Evolutionary conservation across 2,329 filamentous ascomycete genomes (phyloP), one percentile per base, ranked within the genome.

Genomic region (Cercospora zeae-maydis): DNA sequence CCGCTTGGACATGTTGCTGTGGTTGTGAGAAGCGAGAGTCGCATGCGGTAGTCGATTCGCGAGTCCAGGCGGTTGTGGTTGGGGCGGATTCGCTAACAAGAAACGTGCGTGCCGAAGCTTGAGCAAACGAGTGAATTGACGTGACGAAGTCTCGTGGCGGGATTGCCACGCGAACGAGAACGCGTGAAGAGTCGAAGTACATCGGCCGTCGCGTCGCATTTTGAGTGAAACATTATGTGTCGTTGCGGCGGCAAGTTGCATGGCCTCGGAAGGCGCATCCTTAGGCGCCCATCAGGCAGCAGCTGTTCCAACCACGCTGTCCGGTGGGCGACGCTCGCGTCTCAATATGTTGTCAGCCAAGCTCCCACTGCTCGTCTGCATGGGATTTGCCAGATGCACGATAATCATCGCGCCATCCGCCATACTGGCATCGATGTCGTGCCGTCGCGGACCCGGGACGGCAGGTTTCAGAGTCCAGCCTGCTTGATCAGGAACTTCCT

Each of bases 1-100:
- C 27, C 63, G 37, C 63, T 62, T 65, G 10, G 59, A 37, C 59
- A 62, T 65, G 24, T n/a, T 57, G 30, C 39, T 30, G 51, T 33
- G 31, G 13, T 36, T 31, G 19, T 19, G 8, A 7, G 21, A 34
- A 3, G 30, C 7, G 1, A 6, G 30, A 21, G 30, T 16, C 21
- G 9, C 14, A 34, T 4, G 21, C 4, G 19, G 42, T 14, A 27
- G 42, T 27, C 42, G 42, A 14, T 19, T 47, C 19, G 42, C 4
- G 11, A 49, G 42, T 1, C 1, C 10, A 4, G 21, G 21, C 19
- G 39, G 14, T 49, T 49, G 42, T 49, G 19, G 6, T 49, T 14
- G 21, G 21, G 42, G 21, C 10, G 39, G 8, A 16, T 45, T 1
- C 19, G 39, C 39, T 21, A 11, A 45, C 21, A 45, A 9, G 42